Evolutionary conservation across 202 grass and related monocot species (phyloP).

Genomic region (Setaria italica): DNA sequence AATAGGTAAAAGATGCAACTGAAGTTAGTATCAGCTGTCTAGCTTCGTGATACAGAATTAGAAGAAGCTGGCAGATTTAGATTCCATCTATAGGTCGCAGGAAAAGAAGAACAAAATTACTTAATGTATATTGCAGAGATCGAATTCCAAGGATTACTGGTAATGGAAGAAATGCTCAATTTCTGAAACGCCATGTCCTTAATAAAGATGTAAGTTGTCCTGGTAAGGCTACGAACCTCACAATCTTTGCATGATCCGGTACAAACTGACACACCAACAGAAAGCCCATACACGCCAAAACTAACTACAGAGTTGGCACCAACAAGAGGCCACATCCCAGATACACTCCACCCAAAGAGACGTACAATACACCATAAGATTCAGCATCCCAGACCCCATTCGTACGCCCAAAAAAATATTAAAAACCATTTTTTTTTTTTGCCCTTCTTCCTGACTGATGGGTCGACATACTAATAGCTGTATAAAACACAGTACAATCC

Average conservation of each 20-base stretch:
- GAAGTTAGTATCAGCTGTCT: slow-evolving; percentile 29
- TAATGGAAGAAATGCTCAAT: slow-evolving; percentile 4
- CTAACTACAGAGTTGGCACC: slow-evolving; percentile 34
- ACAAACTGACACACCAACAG: slow-evolving; percentile 47
- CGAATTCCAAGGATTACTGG: neutral
- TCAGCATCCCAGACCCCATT: slow-evolving; percentile 28
- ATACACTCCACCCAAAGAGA: slow-evolving; percentile 17
- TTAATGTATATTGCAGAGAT: neutral
- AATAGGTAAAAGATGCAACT: slow-evolving; percentile 4
- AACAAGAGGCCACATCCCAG: slow-evolving; percentile 2
- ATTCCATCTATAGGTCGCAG: neutral
- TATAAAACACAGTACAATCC: slow-evolving; percentile 15
- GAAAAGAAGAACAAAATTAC: neutral
- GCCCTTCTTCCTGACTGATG: neutral
- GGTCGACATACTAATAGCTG: neutral
- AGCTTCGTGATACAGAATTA: slow-evolving; percentile 28
- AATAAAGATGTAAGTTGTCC: slow-evolving; percentile 20
- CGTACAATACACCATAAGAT: slow-evolving; percentile 23
- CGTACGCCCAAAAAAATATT: slow-evolving; percentile 33
- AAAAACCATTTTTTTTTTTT: neutral
- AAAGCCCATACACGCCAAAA: slow-evolving; percentile 41
- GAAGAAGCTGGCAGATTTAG: neutral
- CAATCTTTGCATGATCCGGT: slow-evolving; percentile 49
- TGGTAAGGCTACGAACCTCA: slow-evolving; percentile 36
- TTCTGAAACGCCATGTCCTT: slow-evolving; percentile 18